These are phyloP conservation scores for Neurospora terricola DNA, from an alignment of 495 filamentous ascomycete species.

Conservation along the genomic window DNA sequence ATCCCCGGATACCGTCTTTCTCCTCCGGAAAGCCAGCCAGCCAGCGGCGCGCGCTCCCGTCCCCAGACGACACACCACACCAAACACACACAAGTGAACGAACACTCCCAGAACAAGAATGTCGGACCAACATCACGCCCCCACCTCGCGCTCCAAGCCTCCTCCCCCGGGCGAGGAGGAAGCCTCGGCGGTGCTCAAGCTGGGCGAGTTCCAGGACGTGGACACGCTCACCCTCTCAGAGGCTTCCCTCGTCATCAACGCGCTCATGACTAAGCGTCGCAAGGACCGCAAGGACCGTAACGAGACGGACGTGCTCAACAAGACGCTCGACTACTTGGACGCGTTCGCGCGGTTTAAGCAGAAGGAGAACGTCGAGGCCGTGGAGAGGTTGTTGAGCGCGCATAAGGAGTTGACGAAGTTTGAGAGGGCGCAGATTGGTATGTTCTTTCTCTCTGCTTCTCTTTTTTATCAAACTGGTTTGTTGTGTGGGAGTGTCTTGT, in stretches of 20 bases:
- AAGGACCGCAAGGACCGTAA: conserved; percentile 53
- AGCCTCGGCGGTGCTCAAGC: conserved; percentile 65
- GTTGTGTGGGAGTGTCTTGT: no score
- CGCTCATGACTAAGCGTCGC: conserved; percentile 65
- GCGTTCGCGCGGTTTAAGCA: conserved; percentile 91
- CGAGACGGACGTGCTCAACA: conserved; percentile 65
- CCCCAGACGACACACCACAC: background rate
- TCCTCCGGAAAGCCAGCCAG: background rate
- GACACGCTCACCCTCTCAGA: conserved; percentile 83
- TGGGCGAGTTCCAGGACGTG: conserved; percentile 86
- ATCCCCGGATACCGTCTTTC: background rate
- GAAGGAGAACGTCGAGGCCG: conserved; percentile 84
- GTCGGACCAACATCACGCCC: conserved; percentile 25
- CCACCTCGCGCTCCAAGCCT: conserved; percentile 64
- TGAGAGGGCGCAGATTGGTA: conserved; percentile 88
- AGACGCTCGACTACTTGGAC: conserved; percentile 85
- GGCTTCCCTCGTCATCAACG: conserved; percentile 83
- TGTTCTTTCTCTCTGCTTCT: conserved; percentile 22
- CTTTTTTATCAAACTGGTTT: no score
- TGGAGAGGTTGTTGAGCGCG: conserved; percentile 69
- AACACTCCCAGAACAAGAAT: conserved; percentile 1
- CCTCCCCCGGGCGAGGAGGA: conserved; percentile 77
- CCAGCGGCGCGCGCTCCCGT: background rate
- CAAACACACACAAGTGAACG: background rate
- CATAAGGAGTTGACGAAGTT: conserved; percentile 78